phyloP scores from a whole-genome alignment of 2,329 filamentous ascomycete genomes.

The Phialocephala sp. region DNA sequence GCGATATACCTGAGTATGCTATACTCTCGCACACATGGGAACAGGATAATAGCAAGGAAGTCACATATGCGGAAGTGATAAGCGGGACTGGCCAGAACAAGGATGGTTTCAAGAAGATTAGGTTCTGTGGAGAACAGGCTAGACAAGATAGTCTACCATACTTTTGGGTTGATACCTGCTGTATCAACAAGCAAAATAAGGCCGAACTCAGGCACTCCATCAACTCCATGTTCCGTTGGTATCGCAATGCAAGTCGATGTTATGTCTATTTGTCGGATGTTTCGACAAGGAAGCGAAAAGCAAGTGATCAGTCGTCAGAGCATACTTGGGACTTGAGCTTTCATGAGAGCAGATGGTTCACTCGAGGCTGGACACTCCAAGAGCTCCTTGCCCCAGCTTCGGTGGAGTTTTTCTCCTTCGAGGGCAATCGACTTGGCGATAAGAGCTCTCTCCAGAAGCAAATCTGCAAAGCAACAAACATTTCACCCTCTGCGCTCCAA shows the following conservation, averaged over 20 bases:
- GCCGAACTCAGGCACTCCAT: constrained; percentile 9
- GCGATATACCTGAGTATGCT: constrained; percentile 31
- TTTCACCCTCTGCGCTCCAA: constrained; percentile 1
- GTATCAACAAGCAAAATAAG: constrained; percentile 24
- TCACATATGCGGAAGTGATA: constrained; percentile 26
- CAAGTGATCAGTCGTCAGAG: constrained; percentile 13
- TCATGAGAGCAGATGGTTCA: constrained; percentile 15
- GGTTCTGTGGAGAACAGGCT: constrained; percentile 14
- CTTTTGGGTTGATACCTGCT: constrained; percentile 25
- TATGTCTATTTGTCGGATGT: too few species aligned
- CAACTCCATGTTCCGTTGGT: constrained; percentile 28
- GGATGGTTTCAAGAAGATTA: constrained; percentile 27
- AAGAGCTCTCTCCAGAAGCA: background rate
- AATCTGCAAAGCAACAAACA: constrained; percentile 6
- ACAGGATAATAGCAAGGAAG: constrained; percentile 20
- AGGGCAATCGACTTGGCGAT: background rate
- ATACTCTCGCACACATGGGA: constrained; percentile 38
- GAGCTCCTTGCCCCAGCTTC: constrained; percentile 2
- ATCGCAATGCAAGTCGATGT: too few species aligned
- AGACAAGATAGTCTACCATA: constrained; percentile 16
- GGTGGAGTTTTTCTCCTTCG: constrained; percentile 11
- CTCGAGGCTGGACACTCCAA: constrained; percentile 3
- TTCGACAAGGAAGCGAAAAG: constrained; percentile 13
- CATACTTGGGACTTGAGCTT: constrained; percentile 22
- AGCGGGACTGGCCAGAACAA: constrained; percentile 17